A percentile compares a stretch with the other conserved stretches of the same genome.
Conservation (phyloP, 495 filamentous ascomycete species). For the Aspergillus olivimuriae region DNA sequence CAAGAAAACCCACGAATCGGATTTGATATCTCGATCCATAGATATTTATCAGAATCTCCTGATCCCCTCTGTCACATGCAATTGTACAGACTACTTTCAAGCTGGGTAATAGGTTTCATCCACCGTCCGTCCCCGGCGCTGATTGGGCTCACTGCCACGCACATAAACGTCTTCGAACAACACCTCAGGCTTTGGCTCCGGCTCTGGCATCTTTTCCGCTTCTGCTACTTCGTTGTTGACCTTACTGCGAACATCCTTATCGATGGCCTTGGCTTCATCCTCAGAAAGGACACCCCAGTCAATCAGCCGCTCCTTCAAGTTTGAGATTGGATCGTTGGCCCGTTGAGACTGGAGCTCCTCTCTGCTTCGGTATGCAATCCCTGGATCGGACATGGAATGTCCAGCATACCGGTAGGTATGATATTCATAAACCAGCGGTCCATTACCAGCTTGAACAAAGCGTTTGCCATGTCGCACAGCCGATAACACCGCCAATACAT, state of each 20-base stretch:
- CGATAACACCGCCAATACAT: conserved; percentile 85
- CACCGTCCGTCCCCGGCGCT: conserved; percentile 18
- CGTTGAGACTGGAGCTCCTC: conserved; percentile 88
- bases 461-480: conserved; percentile 78
- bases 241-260: conserved; percentile 70
- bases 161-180: conserved; percentile 92
- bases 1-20: neutral
- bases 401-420: conserved; percentile 94
- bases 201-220: conserved; percentile 72
- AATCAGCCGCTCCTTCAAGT: conserved; percentile 79
- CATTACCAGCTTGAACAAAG: conserved; percentile 65
- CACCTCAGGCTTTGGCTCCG: conserved; percentile 64
- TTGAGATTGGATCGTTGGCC: conserved; percentile 83
- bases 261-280: conserved; percentile 81
- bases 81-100: neutral
- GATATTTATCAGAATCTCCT: neutral
- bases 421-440: conserved; percentile 85
- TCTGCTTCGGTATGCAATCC: conserved; percentile 88
- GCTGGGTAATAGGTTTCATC: conserved; percentile 16
- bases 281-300: conserved; percentile 83
- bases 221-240: conserved; percentile 77
- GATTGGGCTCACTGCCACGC: conserved; percentile 65
- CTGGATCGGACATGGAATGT: conserved; percentile 93
- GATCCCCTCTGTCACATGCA: neutral
- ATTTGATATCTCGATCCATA: neutral